Base-by-base conservation (phyloP, 805 yeast species). In the Saccharomycopsis sp. region DNA sequence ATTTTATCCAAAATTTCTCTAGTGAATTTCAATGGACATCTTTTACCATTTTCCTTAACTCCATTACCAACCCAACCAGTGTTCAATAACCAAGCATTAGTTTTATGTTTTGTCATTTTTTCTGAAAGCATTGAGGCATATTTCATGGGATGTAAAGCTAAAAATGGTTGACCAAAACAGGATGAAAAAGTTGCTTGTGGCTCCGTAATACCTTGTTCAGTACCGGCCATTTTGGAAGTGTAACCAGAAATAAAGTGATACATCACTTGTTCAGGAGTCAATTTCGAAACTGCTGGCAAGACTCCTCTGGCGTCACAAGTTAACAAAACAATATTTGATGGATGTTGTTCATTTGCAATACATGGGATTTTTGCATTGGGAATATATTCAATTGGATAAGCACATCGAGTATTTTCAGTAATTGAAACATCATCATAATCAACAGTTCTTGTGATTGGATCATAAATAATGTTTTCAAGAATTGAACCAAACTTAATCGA, bases 151-250 rank as follows among this genome's bases (percentile, higher is more conserved):
- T 89, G 98, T 63, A 89, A 71, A 27, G 89, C 96, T 66, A 89
- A 72, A 82, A 89, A 89, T 50, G 98, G 98, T 71, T 89, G 97
- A 59, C 97, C 98, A 63, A 88, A 89, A 71, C 98, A 89, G 40
- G 98, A 95, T 47, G 95, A 84, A 76, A 89, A 89, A 15, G 96
- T 86, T 42, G 96, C 95, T 64, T 84, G 87, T 48, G 98, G 97
- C 69, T 89, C 96, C 48, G 96, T 88, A 51, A 89, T 85, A 65
- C 98, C 98, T 63, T 85, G 94, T 68, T 89, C 98, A 40, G 98
- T 89, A 63, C 97, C 97, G 48, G 98, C 96, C 95, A 89, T 89
- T 76, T 92, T 89, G 42, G 97, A 89, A 48, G 98, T 89, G 75
- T 89, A 89, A 57, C 98, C 98, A 49, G 95, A 82, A 54, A 89